Conservation (phyloP, 2,329 filamentous ascomycete species). For the Exophiala xenobiotica region DNA sequence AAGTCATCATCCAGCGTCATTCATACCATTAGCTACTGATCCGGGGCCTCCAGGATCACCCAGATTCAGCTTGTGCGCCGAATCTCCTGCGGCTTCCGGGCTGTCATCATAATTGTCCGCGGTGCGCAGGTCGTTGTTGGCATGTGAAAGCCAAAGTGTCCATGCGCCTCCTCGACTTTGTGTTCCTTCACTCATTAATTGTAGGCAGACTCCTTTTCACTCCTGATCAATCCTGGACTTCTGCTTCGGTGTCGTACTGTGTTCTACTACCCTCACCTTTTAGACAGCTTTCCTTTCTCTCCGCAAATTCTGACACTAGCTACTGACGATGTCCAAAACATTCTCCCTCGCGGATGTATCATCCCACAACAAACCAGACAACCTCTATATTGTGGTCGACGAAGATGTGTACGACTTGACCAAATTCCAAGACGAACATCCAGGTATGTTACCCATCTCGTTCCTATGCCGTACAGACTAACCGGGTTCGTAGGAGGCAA, state of each 20-base stretch:
- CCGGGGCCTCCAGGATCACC: constrained; percentile 12
- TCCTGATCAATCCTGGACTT: neutral
- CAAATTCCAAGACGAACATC: constrained; percentile 81
- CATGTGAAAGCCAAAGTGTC: constrained; percentile 3
- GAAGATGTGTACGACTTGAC: constrained; percentile 95
- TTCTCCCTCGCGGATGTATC: constrained; percentile 84
- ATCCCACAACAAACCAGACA: constrained; percentile 83
- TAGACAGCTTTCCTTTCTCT: constrained; percentile 2
- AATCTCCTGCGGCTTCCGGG: neutral
- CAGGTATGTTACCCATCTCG: constrained; percentile 42
- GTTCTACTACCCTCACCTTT: neutral
- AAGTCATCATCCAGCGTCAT: constrained; percentile 1
- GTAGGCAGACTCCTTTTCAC: too few species aligned
- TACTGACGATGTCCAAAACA: constrained; percentile 72
- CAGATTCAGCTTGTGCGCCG: neutral
- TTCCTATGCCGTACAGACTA: constrained; percentile 10
- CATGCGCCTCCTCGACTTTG: neutral
- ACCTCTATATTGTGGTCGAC: constrained; percentile 87
- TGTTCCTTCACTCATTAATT: neutral
- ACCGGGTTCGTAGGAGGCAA: constrained; percentile 59
- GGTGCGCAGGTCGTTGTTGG: neutral
- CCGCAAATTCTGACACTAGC: constrained; percentile 8
- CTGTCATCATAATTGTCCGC: neutral
- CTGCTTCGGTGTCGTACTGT: too few species aligned
- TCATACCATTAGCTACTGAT: neutral